Percentiles rank a stretch among this genome's conserved stretches.
These are phyloP conservation scores for Lignosus rhinocerotis DNA, from an alignment of 1,284 basidiomycete genomes.

Conservation along the genomic window DNA sequence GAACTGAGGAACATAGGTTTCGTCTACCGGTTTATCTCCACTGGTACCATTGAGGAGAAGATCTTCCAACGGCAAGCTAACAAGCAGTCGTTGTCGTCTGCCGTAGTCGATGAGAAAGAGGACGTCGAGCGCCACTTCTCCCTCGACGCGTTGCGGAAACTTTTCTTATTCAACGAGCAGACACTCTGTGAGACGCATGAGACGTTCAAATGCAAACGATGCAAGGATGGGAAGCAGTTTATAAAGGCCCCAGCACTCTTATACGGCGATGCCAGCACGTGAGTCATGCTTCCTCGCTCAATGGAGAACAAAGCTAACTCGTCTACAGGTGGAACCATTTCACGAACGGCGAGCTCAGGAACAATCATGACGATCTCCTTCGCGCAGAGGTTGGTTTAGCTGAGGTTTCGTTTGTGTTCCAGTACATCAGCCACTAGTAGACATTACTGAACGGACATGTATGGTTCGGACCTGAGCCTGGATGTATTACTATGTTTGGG, in stretches of 20 bases:
- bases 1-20: constrained; percentile 61
- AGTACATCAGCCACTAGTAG: constrained; percentile 79
- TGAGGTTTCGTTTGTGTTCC: constrained; percentile 91
- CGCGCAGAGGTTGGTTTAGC: constrained; percentile 85
- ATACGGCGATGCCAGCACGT: constrained; percentile 98
- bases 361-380: constrained; percentile 94
- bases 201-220: constrained; percentile 97
- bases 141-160: constrained; percentile 82
- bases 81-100: constrained; percentile 96
- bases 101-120: constrained; percentile 97
- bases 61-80: constrained; percentile 96
- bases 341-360: constrained; percentile 83
- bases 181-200: constrained; percentile 95
- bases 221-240: constrained; percentile 84
- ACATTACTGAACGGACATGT: neutral
- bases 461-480: neutral
- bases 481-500: neutral
- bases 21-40: constrained; percentile 97
- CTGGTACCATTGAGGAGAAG: constrained; percentile 99
- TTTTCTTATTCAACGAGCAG: constrained; percentile 90
- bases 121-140: constrained; percentile 97
- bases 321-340: constrained; percentile 93
- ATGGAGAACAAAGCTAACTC: constrained; percentile 4
- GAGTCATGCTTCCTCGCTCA: constrained; percentile 40
- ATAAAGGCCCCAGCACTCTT: constrained; percentile 85